Percentiles rank a stretch among this genome's conserved stretches.
Evolutionary conservation across 2,329 filamentous ascomycete genomes (phyloP).

Genomic region (Calonectria leucothoes): DNA sequence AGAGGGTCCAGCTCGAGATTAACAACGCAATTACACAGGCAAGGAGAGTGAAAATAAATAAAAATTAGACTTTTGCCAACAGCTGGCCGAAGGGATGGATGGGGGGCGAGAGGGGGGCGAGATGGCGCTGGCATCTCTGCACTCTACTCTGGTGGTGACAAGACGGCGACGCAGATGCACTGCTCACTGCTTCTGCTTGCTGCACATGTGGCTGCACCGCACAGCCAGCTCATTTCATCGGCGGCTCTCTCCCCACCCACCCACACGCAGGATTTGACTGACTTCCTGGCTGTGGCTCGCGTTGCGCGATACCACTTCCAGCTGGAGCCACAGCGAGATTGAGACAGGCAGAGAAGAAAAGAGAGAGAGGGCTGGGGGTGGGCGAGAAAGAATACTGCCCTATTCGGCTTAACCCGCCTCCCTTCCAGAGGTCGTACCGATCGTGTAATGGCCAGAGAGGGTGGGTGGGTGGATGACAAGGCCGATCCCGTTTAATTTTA

Average conservation of each 20-base stretch:
- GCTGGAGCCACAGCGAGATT: constrained; percentile 24
- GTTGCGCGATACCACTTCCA: constrained; percentile 10
- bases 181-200: constrained; percentile 6
- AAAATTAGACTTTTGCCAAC: not conserved
- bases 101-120: constrained; percentile 12
- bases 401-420: constrained; percentile 32
- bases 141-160: not conserved
- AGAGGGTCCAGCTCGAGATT: not conserved
- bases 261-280: constrained; percentile 10
- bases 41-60: not conserved
- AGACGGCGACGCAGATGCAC: not conserved
- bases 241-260: constrained; percentile 28
- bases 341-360: constrained; percentile 5
- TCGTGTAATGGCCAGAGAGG: not conserved
- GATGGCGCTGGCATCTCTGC: constrained; percentile 17
- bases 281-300: not conserved
- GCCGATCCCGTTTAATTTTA: constrained; percentile 15
- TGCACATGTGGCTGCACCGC: constrained; percentile 26
- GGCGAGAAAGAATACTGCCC: constrained; percentile 25
- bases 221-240: constrained; percentile 39
- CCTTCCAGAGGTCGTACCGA: constrained; percentile 12
- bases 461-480: not conserved
- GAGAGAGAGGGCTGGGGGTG: constrained; percentile 5
- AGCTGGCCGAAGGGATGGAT: not conserved
- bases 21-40: not conserved